Percentiles rank a stretch among this genome's conserved stretches.
These are phyloP conservation scores for Naumovozyma castellii DNA, from an alignment of 805 yeast species.

Conservation along the genomic window DNA sequence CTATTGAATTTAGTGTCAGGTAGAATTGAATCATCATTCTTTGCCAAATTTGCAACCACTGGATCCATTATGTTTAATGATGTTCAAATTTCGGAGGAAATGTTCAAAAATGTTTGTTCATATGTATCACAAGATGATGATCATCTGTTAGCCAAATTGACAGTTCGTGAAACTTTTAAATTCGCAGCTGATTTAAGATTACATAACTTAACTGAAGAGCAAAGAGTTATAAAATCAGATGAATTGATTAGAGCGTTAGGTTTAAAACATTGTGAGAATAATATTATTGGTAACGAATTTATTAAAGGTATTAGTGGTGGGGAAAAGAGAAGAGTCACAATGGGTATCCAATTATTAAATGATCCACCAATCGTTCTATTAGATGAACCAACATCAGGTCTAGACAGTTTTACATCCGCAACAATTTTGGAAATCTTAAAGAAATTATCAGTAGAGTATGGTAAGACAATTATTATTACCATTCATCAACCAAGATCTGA, in stretches of 20 bases:
- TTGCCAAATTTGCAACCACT: slow-evolving; percentile 23
- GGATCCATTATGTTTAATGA: slow-evolving; percentile 41
- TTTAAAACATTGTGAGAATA: slow-evolving; percentile 67
- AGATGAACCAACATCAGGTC: slow-evolving; percentile 87
- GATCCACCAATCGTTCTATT: slow-evolving; percentile 62
- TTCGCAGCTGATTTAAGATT: slow-evolving; percentile 65
- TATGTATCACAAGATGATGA: slow-evolving; percentile 80
- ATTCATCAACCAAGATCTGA: slow-evolving; percentile 79
- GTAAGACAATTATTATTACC: slow-evolving; percentile 62
- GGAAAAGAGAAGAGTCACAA: slow-evolving; percentile 76
- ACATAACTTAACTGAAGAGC: slow-evolving; percentile 34
- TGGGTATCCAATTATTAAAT: slow-evolving; percentile 67
- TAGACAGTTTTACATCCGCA: slow-evolving; percentile 70
- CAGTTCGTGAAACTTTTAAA: slow-evolving; percentile 67
- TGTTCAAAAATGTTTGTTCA: slow-evolving; percentile 44
- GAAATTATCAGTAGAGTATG: slow-evolving; percentile 42
- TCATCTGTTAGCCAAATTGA: slow-evolving; percentile 56
- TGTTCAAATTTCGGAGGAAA: slow-evolving; percentile 27
- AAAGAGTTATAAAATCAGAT: slow-evolving; percentile 42
- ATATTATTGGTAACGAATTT: slow-evolving; percentile 52
- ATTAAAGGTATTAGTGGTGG: slow-evolving; percentile 78
- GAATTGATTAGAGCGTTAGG: slow-evolving; percentile 60
- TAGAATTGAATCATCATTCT: slow-evolving; percentile 34
- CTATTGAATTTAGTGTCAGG: slow-evolving; percentile 54
- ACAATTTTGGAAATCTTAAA: slow-evolving; percentile 54